Evolutionary conservation across 805 yeast species (phyloP).

Genomic region (Saccharomycopsis olivae): DNA sequence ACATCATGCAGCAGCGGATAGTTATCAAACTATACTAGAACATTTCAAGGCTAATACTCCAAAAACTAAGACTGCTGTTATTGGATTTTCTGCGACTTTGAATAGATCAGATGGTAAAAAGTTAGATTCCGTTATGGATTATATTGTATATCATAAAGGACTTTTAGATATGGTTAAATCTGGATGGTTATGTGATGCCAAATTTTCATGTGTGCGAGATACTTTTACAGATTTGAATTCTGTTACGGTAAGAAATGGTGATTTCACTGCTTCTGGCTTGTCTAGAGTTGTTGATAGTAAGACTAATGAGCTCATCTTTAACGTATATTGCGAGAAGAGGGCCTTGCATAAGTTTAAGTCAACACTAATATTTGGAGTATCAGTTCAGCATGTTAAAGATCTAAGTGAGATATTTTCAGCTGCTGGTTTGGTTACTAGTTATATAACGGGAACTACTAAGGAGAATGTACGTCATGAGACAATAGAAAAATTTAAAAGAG

Average conservation of each 20-base stretch:
- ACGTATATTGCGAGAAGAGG: conserved; percentile 38
- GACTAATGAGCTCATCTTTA: conserved; percentile 44
- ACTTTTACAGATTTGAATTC: conserved; percentile 11
- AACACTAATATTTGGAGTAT: conserved; percentile 70
- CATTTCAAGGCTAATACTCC: conserved; percentile 42
- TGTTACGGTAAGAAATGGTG: conserved; percentile 28
- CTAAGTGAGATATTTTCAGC: conserved; percentile 42
- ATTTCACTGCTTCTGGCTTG: conserved; percentile 42
- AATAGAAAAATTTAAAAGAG: conserved; percentile 47
- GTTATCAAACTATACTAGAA: conserved; percentile 48
- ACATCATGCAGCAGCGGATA: conserved; percentile 74
- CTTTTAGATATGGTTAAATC: conserved; percentile 55
- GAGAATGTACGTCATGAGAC: conserved; percentile 38
- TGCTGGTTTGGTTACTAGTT: conserved; percentile 58
- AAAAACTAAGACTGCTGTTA: conserved; percentile 39
- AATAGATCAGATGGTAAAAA: conserved; percentile 63
- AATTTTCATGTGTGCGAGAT: conserved; percentile 47
- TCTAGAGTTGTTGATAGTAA: conserved; percentile 46
- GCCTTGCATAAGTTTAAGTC: conserved; percentile 37
- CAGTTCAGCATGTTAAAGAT: conserved; percentile 51
- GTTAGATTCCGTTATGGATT: conserved; percentile 51
- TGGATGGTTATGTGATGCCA: conserved; percentile 61
- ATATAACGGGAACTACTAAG: conserved; percentile 59
- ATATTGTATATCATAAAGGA: conserved; percentile 60
- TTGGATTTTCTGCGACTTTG: conserved; percentile 87